Evolutionary conservation across 768 basidiomycete genomes (phyloP), one percentile per base, ranked within the genome.

Genomic region (Lentinula detonsa): DNA sequence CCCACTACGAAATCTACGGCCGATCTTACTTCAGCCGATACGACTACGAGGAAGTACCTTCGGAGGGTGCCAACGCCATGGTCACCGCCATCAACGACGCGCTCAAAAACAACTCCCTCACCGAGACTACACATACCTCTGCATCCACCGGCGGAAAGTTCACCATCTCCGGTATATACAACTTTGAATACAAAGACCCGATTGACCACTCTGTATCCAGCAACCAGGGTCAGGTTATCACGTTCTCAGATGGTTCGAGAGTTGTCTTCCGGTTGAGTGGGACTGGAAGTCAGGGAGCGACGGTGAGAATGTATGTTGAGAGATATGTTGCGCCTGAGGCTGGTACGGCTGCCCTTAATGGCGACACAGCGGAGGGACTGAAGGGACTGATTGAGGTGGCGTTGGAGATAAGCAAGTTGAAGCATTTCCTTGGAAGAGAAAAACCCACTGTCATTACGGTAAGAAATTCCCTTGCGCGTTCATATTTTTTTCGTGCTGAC

Each of bases 11-110:
- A 63, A 87, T 82, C 68, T 98, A 99, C 74, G 97, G 97, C 48
- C 93, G 97, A 62, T 94, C 89, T 52, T 98, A 97, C 86, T 99
- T 99, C 83, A 95, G 91, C 67, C 90, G 95, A 63, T 98, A 99
- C 75, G 97, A 99, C 76, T 99, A 99, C 78, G 97, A 99, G 72
- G 97, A 98, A 72, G 93, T 97, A 50, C 82, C 92, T 2, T 93
- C 95, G 0, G 91, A 90, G 40, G 93, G 91, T 35, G 97, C 97
- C 49, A 85, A 91, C 68, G 85, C 86, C 63, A 79, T 99, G 64
- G 93, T 98, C 69, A 82, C 81, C 37, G 80, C 86, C 69, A 76
- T 99, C 70, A 85, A 95, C 72, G 74, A 79, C 9, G 83, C 85
- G 40, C 85, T 96, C 73, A 76, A 82, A 62, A 77, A 81, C 5